Evolutionary conservation across 108 stramenopile species (phyloP), one percentile per base, ranked within the genome.

Genomic region (Nitzschia sp.): DNA sequence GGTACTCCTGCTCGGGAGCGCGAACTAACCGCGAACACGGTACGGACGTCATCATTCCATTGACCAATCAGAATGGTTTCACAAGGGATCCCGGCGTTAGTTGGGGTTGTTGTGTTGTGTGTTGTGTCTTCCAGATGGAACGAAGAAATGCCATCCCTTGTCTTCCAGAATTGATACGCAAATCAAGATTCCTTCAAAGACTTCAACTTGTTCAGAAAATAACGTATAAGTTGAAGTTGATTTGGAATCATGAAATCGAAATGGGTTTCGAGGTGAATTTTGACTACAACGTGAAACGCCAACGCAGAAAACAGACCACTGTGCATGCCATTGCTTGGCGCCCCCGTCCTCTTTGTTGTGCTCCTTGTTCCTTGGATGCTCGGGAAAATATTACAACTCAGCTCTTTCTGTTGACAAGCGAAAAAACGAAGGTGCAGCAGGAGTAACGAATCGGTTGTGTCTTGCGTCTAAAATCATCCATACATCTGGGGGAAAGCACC

Each of bases 41-140:
- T n/a, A n/a, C n/a, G n/a, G n/a, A n/a, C n/a, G n/a, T n/a, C n/a
- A n/a, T n/a, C n/a, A n/a, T n/a, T n/a, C n/a, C n/a, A n/a, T n/a
- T n/a, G n/a, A n/a, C n/a, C n/a, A n/a, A n/a, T n/a, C n/a, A n/a
- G n/a, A n/a, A n/a, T n/a, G n/a, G n/a, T n/a, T n/a, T n/a, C n/a
- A n/a, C n/a, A n/a, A n/a, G n/a, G n/a, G n/a, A n/a, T n/a, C n/a
- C n/a, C n/a, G n/a, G n/a, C n/a, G n/a, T n/a, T n/a, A n/a, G n/a
- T n/a, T n/a, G n/a, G n/a, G n/a, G n/a, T n/a, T n/a, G n/a, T n/a
- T n/a, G n/a, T n/a, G n/a, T n/a, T n/a, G n/a, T n/a, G n/a, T n/a
- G n/a, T n/a, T n/a, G n/a, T n/a, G n/a, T n/a, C n/a, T 45, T 23
- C 59, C 75, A 69, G 48, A 76, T 0, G 41, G 22, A 0, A 29